Percentiles rank a stretch among this genome's conserved stretches.
Conservation (phyloP, 106 monocot species). For the Dactylorhiza incarnata region DNA sequence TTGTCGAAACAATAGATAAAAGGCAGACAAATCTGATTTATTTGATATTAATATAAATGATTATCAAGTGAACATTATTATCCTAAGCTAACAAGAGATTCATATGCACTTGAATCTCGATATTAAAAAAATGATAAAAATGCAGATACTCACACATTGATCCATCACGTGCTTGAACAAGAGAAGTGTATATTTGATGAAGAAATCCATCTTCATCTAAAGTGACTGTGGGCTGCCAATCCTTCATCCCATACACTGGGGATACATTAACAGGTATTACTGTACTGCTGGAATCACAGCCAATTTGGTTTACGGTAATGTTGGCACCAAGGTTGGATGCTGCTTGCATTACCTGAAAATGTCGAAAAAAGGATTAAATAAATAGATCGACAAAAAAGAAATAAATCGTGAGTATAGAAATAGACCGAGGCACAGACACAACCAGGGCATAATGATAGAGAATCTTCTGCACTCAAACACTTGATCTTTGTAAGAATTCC, state of each 20-base stretch:
- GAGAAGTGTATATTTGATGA: slow-evolving; percentile 59
- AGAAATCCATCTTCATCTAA: slow-evolving; percentile 83
- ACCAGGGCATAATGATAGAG: neutral
- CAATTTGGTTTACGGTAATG: slow-evolving; percentile 72
- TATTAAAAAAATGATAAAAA: neutral
- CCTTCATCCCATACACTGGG: slow-evolving; percentile 60
- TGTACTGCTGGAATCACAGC: slow-evolving; percentile 40
- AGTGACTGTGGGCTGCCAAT: slow-evolving; percentile 79
- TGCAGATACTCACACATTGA: slow-evolving; percentile 41
- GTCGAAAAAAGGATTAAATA: neutral
- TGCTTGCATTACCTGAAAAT: slow-evolving; percentile 81
- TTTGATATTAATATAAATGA: neutral
- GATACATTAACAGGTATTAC: slow-evolving; percentile 44
- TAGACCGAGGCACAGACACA: neutral
- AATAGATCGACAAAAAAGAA: neutral
- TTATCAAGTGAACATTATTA: neutral
- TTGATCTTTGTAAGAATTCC: no score
- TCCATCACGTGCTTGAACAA: slow-evolving; percentile 63
- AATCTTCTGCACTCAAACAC: neutral
- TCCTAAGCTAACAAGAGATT: neutral
- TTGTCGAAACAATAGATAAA: neutral
- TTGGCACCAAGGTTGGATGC: slow-evolving; percentile 52
- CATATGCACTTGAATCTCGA: neutral
- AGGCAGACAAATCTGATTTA: neutral
- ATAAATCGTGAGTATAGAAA: neutral